Evolutionary conservation across 2,329 filamentous ascomycete genomes (phyloP).

Genomic region (Hypoxylon sp.): DNA sequence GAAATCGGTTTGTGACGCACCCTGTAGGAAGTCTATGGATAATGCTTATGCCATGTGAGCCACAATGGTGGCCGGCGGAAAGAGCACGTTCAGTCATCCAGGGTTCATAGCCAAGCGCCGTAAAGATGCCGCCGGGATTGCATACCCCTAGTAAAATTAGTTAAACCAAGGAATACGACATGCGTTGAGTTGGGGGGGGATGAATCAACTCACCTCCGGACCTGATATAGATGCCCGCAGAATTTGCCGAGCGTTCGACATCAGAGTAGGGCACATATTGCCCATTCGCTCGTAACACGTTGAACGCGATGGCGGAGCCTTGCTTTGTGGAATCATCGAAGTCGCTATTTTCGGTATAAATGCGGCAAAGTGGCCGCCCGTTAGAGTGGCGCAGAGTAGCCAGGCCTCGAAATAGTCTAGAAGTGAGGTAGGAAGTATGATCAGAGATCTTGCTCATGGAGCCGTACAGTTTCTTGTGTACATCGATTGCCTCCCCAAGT

Average conservation of each 20-base stretch:
- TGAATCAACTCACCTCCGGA: slow-evolving; percentile 63
- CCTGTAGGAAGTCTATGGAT: slow-evolving; percentile 69
- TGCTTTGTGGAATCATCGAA: slow-evolving; percentile 68
- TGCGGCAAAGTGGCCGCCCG: slow-evolving; percentile 63
- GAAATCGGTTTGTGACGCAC: slow-evolving; percentile 51
- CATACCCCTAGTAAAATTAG: slow-evolving; percentile 59
- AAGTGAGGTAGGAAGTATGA: slow-evolving; percentile 69
- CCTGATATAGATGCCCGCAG: slow-evolving; percentile 70
- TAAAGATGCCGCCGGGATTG: slow-evolving; percentile 63
- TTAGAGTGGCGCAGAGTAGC: slow-evolving; percentile 66
- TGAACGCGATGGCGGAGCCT: slow-evolving; percentile 76
- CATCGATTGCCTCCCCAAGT: slow-evolving; percentile 70
- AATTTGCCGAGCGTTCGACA: slow-evolving; percentile 71
- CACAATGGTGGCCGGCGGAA: slow-evolving; percentile 71
- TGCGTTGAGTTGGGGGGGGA: slow-evolving; percentile 5
- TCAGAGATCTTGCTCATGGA: slow-evolving; percentile 71
- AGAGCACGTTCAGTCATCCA: slow-evolving; percentile 69
- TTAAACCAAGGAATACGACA: slow-evolving; percentile 14
- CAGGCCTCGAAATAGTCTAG: slow-evolving; percentile 65
- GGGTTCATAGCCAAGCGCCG: slow-evolving; percentile 65
- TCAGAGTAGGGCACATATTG: slow-evolving; percentile 68
- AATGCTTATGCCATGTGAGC: slow-evolving; percentile 66
- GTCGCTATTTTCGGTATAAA: slow-evolving; percentile 68
- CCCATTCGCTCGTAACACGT: slow-evolving; percentile 68
- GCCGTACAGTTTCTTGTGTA: slow-evolving; percentile 69